Evolutionary conservation across 1,139 yeast genomes (phyloP).

Genomic region (Petasospora rhodanensis): DNA sequence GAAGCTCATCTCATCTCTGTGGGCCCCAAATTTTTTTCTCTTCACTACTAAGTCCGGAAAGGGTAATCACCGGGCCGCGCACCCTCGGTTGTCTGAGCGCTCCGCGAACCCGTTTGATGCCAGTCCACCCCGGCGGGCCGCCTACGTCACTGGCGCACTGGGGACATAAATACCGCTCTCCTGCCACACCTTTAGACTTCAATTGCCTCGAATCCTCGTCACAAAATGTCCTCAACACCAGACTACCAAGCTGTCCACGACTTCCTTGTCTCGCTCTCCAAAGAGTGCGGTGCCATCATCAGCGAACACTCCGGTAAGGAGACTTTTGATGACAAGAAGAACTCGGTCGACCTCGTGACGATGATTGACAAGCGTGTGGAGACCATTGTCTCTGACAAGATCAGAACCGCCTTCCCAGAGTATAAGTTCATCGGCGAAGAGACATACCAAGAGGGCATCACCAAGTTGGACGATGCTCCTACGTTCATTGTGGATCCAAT

Average conservation of each 20-base stretch:
- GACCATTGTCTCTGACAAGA: slow-evolving; percentile 35
- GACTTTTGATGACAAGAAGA: slow-evolving; percentile 47
- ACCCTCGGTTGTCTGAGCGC: too few species aligned
- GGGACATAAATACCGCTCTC: too few species aligned
- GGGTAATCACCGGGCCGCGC: slow-evolving; percentile 12
- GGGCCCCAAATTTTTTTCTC: not conserved
- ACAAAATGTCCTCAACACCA: slow-evolving; percentile 2
- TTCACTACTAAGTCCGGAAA: slow-evolving; percentile 2
- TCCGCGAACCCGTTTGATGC: too few species aligned
- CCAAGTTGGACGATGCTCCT: slow-evolving; percentile 45
- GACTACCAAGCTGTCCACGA: slow-evolving; percentile 36
- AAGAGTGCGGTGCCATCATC: slow-evolving; percentile 43
- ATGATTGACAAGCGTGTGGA: slow-evolving; percentile 55
- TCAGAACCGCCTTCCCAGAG: slow-evolving; percentile 38
- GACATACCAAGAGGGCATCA: slow-evolving; percentile 42
- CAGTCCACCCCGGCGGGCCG: too few species aligned
- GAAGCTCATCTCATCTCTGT: not conserved
- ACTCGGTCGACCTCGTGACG: slow-evolving; percentile 56
- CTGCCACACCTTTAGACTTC: too few species aligned
- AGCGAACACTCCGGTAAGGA: slow-evolving; percentile 42
- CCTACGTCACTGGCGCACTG: too few species aligned
- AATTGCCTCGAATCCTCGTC: too few species aligned
- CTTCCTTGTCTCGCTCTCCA: slow-evolving; percentile 43
- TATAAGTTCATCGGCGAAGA: slow-evolving; percentile 58
- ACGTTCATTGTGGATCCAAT: slow-evolving; percentile 60